Conservation (phyloP, 2,329 filamentous ascomycete genomes). For the Cordyceps tenuipes region DNA sequence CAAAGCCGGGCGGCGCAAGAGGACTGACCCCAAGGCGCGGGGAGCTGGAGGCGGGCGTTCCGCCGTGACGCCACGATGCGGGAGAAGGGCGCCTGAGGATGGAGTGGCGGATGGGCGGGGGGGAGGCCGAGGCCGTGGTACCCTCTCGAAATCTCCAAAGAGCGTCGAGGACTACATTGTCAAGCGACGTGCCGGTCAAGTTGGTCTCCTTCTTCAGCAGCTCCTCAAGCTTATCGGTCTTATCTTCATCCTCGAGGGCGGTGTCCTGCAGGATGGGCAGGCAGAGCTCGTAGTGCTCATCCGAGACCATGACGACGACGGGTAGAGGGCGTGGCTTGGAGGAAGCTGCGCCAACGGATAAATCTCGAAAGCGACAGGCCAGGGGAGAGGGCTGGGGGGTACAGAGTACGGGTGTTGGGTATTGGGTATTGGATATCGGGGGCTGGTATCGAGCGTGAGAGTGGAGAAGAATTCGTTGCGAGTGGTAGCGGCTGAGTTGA, state of each 20-base stretch:
- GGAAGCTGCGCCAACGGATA: background rate
- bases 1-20: constrained; percentile 76
- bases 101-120: constrained; percentile 78
- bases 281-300: constrained; percentile 87
- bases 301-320: constrained; percentile 67
- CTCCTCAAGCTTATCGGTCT: constrained; percentile 84
- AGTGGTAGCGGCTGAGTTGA: background rate
- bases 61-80: constrained; percentile 80
- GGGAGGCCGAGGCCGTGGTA: constrained; percentile 58
- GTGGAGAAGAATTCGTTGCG: background rate
- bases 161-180: constrained; percentile 84
- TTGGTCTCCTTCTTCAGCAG: constrained; percentile 71
- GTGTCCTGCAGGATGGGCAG: constrained; percentile 79
- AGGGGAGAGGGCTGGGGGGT: too few species aligned
- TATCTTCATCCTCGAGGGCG: constrained; percentile 84
- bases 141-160: constrained; percentile 76
- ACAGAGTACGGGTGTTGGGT: background rate
- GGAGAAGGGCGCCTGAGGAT: constrained; percentile 86
- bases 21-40: constrained; percentile 75
- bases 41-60: constrained; percentile 74
- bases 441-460: background rate
- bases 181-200: constrained; percentile 67
- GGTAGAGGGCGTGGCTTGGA: background rate
- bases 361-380: constrained; percentile 1
- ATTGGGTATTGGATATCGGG: background rate